A percentile compares a stretch with the other conserved stretches of the same genome.
These are phyloP conservation scores for Aspergillus aculeatinus DNA, from an alignment of 2,329 filamentous ascomycete species.

Conservation along the genomic window DNA sequence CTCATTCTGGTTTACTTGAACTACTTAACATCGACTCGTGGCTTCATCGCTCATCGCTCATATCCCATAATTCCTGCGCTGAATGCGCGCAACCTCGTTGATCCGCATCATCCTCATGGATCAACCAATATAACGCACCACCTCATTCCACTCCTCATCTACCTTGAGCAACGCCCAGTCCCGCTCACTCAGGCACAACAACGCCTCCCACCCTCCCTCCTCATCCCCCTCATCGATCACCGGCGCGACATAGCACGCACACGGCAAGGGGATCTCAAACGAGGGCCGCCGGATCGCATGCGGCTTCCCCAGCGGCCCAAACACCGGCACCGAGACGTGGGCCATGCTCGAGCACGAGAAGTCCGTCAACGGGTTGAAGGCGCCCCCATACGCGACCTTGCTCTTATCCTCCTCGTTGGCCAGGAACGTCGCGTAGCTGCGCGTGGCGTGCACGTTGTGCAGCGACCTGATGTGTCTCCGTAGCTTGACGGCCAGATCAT, in stretches of 20 bases:
- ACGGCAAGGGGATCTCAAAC: constrained; percentile 11
- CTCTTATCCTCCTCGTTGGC: constrained; percentile 15
- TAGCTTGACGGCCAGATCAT: constrained; percentile 1
- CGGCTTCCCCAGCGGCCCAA: constrained; percentile 11
- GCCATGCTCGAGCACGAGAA: constrained; percentile 17
- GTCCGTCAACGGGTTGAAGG: constrained; percentile 15
- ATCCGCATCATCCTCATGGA: not conserved
- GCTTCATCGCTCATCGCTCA: not conserved
- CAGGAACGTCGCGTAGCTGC: constrained; percentile 21
- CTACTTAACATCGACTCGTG: not conserved
- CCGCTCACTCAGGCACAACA: constrained; percentile 16
- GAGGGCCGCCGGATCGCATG: constrained; percentile 5
- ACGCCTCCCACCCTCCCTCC: constrained; percentile 10
- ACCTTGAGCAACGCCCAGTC: constrained; percentile 10
- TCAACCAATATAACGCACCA: constrained; percentile 13
- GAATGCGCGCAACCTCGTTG: not conserved
- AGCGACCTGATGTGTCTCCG: not conserved
- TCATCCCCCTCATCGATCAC: not conserved
- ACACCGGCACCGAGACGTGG: constrained; percentile 11
- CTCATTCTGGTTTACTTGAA: not conserved
- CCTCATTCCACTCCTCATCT: constrained; percentile 11
- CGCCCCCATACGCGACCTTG: constrained; percentile 17
- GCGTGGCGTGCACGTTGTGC: constrained; percentile 9
- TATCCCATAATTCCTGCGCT: not conserved
- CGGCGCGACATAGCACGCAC: constrained; percentile 16